Base-by-base conservation (phyloP, 164 flowering plant species). In the Magnolia changhungtana region DNA sequence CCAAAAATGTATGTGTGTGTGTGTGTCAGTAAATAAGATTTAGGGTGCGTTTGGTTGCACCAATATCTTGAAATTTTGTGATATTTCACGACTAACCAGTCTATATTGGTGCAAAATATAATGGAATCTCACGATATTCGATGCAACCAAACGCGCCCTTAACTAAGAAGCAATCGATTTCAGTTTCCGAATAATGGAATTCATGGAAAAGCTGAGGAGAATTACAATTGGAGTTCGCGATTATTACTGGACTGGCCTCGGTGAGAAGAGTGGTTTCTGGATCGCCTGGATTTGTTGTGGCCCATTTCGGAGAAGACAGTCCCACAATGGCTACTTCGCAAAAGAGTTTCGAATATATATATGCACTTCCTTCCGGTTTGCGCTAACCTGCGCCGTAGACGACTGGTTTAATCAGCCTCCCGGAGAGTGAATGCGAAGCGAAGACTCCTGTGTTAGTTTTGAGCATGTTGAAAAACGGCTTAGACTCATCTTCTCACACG, bases 271-370 rank as follows among this genome's bases (percentile, higher is more conserved):
- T 82, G 81, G 66, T 77, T 79, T 80, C 80, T 90, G 82, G 78
- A 86, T 67, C 87, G 84, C 80, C 85, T 82, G 20, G 82, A 76
- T 79, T 89, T 88, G 84, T 80, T 83, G 78, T 88, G 80, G 66
- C 94, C 92, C 94, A 93, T 91, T 49, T 65, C 27, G 21, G 76
- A 50, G 70, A 74, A n/a, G 23, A 20, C 3, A 13, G 45, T 1
- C 51, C 13, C 13, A 55, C 13, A 37, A 37, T 37, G 7, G 45
- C 45, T 37, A 0, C 61, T 11, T 8, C 61, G 61, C 16, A 55
- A 55, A 55, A 55, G 61, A 55, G 61, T 19, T 55, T 55, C 61
- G 13, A 0, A 55, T 55, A 11, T 37, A 37, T 37, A 37, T 37
- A 37, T n/a, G n/a, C 45, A 2, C 18, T 68, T 68, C 71, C 49